A percentile compares a stretch with the other conserved stretches of the same genome.
phyloP scores from a whole-genome alignment of 2,329 filamentous ascomycete species.

The Paecilomyces variotii region DNA sequence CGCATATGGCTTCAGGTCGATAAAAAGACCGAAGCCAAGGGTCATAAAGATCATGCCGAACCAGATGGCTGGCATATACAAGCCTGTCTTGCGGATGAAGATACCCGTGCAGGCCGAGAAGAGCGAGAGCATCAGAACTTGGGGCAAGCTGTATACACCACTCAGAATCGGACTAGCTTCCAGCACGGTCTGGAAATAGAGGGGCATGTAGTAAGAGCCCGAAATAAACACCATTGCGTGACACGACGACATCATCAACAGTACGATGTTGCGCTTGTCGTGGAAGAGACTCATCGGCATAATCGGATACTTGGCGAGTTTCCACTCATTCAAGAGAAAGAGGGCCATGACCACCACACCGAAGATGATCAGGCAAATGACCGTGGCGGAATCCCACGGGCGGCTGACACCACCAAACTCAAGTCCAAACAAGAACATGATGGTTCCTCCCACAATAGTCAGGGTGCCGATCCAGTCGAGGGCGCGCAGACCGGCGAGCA shows the following conservation, averaged over 20 bases:
- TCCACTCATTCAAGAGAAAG: conserved; percentile 67
- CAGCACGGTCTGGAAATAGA: conserved; percentile 76
- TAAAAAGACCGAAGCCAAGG: conserved; percentile 59
- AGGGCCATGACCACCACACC: conserved; percentile 55
- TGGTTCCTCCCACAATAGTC: conserved; percentile 63
- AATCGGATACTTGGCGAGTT: conserved; percentile 66
- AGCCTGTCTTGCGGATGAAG: conserved; percentile 65
- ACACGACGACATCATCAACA: conserved; percentile 59
- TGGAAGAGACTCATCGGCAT: conserved; percentile 68
- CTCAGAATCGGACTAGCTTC: conserved; percentile 61
- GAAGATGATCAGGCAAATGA: conserved; percentile 71
- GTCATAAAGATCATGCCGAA: conserved; percentile 51
- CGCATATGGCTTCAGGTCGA: conserved; percentile 48
- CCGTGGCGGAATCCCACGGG: conserved; percentile 67
- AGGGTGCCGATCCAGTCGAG: conserved; percentile 59
- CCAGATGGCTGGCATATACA: conserved; percentile 55
- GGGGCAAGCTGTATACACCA: conserved; percentile 67
- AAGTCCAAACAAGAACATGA: conserved; percentile 80
- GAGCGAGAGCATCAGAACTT: conserved; percentile 59
- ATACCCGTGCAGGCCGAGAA: conserved; percentile 55
- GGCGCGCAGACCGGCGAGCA: conserved; percentile 49
- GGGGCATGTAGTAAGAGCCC: conserved; percentile 68
- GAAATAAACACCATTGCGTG: conserved; percentile 74
- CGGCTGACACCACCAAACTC: conserved; percentile 71
- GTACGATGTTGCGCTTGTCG: conserved; percentile 56